Conservation (phyloP, 2,329 filamentous ascomycete species). For the Akanthomyces uredinophilus region DNA sequence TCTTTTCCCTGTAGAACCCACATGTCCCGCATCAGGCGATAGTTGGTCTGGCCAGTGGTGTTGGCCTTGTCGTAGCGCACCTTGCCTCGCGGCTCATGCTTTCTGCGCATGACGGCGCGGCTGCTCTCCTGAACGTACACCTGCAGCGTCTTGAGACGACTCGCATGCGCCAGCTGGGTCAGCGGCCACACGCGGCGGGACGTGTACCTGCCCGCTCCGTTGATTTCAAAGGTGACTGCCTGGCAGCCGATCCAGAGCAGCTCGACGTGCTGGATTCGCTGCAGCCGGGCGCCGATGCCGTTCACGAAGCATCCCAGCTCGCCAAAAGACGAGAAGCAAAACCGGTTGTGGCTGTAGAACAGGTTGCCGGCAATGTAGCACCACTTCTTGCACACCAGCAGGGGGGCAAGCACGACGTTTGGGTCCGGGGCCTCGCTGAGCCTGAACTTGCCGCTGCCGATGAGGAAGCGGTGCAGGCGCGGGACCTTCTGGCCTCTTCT, state of each 20-base stretch:
- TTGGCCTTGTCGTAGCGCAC: conserved; percentile 22
- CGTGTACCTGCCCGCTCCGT: conserved; percentile 21
- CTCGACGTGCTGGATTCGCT: conserved; percentile 41
- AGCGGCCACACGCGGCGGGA: conserved; percentile 36
- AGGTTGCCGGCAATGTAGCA: conserved; percentile 35
- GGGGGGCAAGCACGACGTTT: conserved; percentile 29
- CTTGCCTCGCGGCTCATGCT: conserved; percentile 28
- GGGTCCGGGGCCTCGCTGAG: conserved; percentile 32
- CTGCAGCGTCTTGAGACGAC: conserved; percentile 33
- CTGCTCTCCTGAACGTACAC: conserved; percentile 37
- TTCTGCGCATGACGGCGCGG: conserved; percentile 26
- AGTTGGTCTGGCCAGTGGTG: conserved; percentile 37
- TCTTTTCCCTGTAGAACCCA: conserved; percentile 41
- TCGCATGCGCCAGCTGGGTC: conserved; percentile 30
- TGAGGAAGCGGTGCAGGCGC: conserved; percentile 36
- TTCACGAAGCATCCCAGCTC: conserved; percentile 44
- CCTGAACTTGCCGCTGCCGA: conserved; percentile 26
- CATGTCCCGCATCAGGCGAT: conserved; percentile 31
- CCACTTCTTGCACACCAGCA: conserved; percentile 38
- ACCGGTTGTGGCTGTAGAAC: conserved; percentile 46
- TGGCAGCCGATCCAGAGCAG: conserved; percentile 38
- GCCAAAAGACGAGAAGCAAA: conserved; percentile 49
- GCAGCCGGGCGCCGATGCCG: conserved; percentile 36
- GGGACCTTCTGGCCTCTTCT: conserved; percentile 4
- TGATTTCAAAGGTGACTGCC: conserved; percentile 20